phyloP scores from a whole-genome alignment of 208 protist genomes.

The Leishmania gerbilli region DNA sequence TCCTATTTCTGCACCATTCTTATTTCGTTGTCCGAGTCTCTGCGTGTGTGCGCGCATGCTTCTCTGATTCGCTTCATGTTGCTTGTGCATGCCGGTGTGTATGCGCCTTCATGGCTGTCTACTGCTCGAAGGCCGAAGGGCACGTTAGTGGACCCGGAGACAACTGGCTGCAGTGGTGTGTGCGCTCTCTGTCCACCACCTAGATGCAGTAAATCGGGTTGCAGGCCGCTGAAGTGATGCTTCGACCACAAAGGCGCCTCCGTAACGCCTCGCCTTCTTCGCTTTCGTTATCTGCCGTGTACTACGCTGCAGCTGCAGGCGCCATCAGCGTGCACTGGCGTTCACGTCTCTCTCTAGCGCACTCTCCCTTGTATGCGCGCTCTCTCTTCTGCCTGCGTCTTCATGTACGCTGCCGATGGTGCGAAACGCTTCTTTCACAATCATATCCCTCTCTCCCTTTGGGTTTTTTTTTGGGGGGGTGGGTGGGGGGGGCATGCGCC shows the following conservation, averaged over 20 bases:
- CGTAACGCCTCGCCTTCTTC: background rate
- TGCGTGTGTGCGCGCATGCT: background rate
- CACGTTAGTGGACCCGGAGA: background rate
- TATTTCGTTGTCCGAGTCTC: background rate
- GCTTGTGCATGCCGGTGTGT: background rate
- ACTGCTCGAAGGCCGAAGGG: background rate
- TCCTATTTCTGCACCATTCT: background rate
- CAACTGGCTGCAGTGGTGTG: background rate
- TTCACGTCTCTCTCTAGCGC: background rate
- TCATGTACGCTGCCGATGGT: background rate
- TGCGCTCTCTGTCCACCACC: too few relatives aligned
- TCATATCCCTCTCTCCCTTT: background rate
- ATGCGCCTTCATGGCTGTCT: background rate
- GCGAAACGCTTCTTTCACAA: background rate
- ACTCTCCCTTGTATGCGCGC: background rate
- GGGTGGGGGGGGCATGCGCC: too few relatives aligned
- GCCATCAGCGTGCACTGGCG: background rate
- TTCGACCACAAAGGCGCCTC: background rate
- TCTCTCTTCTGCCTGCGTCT: background rate
- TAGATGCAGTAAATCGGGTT: background rate
- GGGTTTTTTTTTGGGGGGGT: background rate
- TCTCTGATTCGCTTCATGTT: background rate
- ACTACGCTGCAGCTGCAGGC: background rate
- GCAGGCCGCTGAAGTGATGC: background rate
- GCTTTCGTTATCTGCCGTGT: background rate